Evolutionary conservation across 2,329 filamentous ascomycete genomes (phyloP).

Genomic region (Trichoderma sp.): DNA sequence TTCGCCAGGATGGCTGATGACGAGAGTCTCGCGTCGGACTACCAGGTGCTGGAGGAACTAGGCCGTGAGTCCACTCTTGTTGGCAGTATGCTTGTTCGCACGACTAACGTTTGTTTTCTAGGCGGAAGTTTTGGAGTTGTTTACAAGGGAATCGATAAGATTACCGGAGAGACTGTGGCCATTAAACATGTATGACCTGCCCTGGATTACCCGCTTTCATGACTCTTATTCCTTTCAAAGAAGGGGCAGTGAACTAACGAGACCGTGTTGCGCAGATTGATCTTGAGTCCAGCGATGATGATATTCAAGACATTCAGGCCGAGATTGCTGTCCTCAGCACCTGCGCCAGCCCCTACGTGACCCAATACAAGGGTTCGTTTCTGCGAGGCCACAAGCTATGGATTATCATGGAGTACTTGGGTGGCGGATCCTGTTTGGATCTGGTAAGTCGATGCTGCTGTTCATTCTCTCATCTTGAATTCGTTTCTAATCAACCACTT

Average conservation of each 20-base stretch:
- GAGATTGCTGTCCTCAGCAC: conserved; percentile 95
- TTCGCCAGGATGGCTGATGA: conserved; percentile 48
- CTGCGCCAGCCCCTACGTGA: conserved; percentile 90
- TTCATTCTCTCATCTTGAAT: not conserved
- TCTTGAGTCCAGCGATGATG: conserved; percentile 96
- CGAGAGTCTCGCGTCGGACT: conserved; percentile 75
- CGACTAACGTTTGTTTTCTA: conserved; percentile 36
- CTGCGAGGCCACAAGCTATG: conserved; percentile 95
- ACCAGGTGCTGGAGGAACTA: conserved; percentile 93
- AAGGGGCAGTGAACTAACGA: not conserved
- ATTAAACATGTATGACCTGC: conserved; percentile 80
- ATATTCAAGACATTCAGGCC: conserved; percentile 96
- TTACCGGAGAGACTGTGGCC: conserved; percentile 88
- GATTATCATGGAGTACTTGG: conserved; percentile 99
- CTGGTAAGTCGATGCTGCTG: conserved; percentile 55
- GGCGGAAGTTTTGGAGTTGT: conserved; percentile 95
- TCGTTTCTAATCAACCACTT: conserved; percentile 21
- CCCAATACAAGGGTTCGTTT: conserved; percentile 95
- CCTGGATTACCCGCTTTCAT: not conserved
- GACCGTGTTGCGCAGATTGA: conserved; percentile 69
- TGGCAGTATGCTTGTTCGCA: not conserved
- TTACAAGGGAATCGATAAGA: conserved; percentile 91
- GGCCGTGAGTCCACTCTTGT: conserved; percentile 65
- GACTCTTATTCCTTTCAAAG: not conserved
- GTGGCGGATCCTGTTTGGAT: conserved; percentile 92